Evolutionary conservation across 345 rosid species (phyloP), one percentile per base, ranked within the genome.

Genomic region (Eutrema heterophyllum): DNA sequence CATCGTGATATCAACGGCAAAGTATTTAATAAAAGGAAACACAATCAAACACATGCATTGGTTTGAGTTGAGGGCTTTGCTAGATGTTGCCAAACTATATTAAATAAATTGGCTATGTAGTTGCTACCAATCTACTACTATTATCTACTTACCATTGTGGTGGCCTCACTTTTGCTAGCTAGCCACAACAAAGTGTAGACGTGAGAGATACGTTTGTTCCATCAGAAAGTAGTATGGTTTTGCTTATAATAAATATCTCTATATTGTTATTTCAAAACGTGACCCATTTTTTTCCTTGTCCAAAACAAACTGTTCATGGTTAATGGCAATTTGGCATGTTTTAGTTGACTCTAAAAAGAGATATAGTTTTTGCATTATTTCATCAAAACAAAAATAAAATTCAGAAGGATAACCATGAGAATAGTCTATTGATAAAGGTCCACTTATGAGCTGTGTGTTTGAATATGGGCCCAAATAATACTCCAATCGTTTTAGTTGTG

Each of bases 401-500:
- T 36, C 2, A 6, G 7, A 50, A 39, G 11, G 41, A 50, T 61
- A 50, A 56, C 26, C 9, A 73, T 55, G 48, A 50, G 62, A 49
- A 43, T 18, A 41, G 46, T 74, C 26, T 18, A 8, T 51, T 14
- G 15, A 50, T 40, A 59, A 43, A 67, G 74, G 79, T 75, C 79
- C 79, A 68, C 79, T 62, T 40, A 60, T 75, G 69, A 75, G 79
- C 79, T 75, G 74, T 75, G 73, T 27, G 52, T 32, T 75, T 61
- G 7, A 33, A 24, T 61, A 52, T 16, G 74, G 32, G 13, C 50
- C 70, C 74, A 75, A 52, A 68, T 51, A 11, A 52, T 33, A 52
- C 58, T 75, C 64, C 40, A 30, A 11, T 61, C 52, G 55, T 24
- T 30, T 60, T n/a, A 51, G 61, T 59, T 49, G 67, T 29, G 33